Evolutionary conservation across 352 stramenopile species (phyloP).

Genomic region (Phytophthora melonis): DNA sequence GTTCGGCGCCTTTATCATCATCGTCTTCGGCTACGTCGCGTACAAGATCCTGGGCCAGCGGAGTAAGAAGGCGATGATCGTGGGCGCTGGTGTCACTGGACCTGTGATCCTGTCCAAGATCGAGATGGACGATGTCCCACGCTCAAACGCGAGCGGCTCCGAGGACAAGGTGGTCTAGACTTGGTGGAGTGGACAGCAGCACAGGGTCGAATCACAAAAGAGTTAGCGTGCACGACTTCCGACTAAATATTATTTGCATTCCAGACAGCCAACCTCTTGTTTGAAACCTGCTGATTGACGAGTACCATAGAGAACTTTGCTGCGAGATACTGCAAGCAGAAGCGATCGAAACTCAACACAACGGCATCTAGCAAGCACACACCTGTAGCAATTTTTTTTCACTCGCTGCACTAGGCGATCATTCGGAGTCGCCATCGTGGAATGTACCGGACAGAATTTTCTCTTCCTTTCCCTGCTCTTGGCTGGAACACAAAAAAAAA

Average conservation of each 20-base stretch:
- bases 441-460: slow-evolving; percentile 73
- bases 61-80: slow-evolving; percentile 31
- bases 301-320: neutral
- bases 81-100: slow-evolving; percentile 23
- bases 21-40: slow-evolving; percentile 26
- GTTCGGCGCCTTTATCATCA: slow-evolving; percentile 15
- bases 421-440: slow-evolving; percentile 74
- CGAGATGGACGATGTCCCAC: slow-evolving; percentile 35
- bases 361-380: neutral
- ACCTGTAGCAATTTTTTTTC: slow-evolving; percentile 3
- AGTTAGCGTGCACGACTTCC: neutral
- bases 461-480: slow-evolving; percentile 70
- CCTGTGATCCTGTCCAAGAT: slow-evolving; percentile 34
- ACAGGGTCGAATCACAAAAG: neutral
- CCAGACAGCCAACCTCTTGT: neutral
- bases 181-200: neutral
- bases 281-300: neutral
- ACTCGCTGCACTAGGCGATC: slow-evolving; percentile 7
- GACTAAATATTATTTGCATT: slow-evolving; percentile 10
- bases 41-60: slow-evolving; percentile 40
- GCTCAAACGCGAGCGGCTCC: slow-evolving; percentile 13
- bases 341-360: neutral
- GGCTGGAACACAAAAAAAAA: slow-evolving; percentile 23
- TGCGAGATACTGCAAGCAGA: neutral
- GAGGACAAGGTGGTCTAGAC: slow-evolving; percentile 37